These are phyloP conservation scores for Diaporthe citriasiana DNA, from an alignment of 2,329 filamentous ascomycete genomes.

Conservation along the genomic window DNA sequence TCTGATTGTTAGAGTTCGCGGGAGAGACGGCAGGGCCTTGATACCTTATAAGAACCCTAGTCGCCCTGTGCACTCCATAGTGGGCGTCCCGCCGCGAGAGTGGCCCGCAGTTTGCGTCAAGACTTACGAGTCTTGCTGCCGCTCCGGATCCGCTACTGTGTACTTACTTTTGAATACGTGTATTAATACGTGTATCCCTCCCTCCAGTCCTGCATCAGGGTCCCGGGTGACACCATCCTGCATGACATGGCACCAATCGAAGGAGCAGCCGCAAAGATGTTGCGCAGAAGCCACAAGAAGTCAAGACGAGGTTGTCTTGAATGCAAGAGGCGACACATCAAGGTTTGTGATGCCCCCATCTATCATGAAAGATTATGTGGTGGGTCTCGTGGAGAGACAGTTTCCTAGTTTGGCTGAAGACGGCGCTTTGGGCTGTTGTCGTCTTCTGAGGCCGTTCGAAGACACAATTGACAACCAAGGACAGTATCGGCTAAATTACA, in stretches of 20 bases:
- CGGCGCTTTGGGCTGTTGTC: neutral
- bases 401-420: neutral
- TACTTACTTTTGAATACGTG: conserved; percentile 4
- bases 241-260: conserved; percentile 22
- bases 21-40: neutral
- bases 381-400: neutral
- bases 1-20: conserved; percentile 19
- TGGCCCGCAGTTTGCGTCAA: conserved; percentile 26
- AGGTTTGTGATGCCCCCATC: conserved; percentile 42
- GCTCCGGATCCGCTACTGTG: conserved; percentile 3
- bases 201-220: neutral
- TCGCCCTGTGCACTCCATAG: neutral
- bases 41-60: conserved; percentile 27
- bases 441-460: too few relatives aligned
- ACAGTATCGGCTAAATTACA: neutral
- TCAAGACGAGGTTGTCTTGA: conserved; percentile 50
- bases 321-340: conserved; percentile 52
- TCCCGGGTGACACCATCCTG: conserved; percentile 10
- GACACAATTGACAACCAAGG: neutral
- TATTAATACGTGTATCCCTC: conserved; percentile 31
- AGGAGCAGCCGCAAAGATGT: conserved; percentile 44
- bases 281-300: conserved; percentile 49
- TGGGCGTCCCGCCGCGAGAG: neutral
- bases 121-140: conserved; percentile 19
- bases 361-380: neutral